phyloP scores from a whole-genome alignment of 805 yeast species.

The Suhomyces vadensis region DNA sequence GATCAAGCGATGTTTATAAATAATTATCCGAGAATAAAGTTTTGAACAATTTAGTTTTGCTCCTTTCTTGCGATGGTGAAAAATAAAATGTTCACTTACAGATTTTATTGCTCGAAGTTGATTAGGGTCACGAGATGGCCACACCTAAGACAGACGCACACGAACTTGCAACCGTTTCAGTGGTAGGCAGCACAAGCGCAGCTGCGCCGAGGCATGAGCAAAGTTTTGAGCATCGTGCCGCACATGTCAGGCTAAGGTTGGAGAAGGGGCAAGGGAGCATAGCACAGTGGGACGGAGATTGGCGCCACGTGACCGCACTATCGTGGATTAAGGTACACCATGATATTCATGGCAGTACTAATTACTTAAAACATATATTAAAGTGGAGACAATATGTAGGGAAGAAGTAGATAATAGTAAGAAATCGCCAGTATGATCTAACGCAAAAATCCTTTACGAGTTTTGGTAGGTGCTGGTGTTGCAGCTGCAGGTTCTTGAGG shows the following conservation, averaged over 20 bases:
- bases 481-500: conserved; percentile 52
- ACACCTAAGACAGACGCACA: background rate
- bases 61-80: conserved; percentile 1
- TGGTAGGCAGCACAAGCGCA: background rate
- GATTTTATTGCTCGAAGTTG: conserved; percentile 2
- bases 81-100: conserved; percentile 6
- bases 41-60: background rate
- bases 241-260: too few relatives aligned
- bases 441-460: conserved; percentile 83
- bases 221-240: too few relatives aligned
- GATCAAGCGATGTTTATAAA: background rate
- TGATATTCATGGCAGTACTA: too few relatives aligned
- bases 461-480: conserved; percentile 51
- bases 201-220: background rate
- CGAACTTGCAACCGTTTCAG: background rate
- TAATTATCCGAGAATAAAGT: too few relatives aligned
- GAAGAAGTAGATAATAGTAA: background rate
- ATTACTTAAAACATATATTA: conserved; percentile 2
- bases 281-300: too few relatives aligned
- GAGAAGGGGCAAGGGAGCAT: too few relatives aligned
- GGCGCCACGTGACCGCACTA: background rate
- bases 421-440: conserved; percentile 17
- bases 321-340: background rate
- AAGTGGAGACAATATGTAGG: conserved; percentile 1
- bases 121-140: conserved; percentile 3